These are phyloP conservation scores for Begonia fuchsioides DNA, from an alignment of 306 rosid genomes.

Conservation along the genomic window DNA sequence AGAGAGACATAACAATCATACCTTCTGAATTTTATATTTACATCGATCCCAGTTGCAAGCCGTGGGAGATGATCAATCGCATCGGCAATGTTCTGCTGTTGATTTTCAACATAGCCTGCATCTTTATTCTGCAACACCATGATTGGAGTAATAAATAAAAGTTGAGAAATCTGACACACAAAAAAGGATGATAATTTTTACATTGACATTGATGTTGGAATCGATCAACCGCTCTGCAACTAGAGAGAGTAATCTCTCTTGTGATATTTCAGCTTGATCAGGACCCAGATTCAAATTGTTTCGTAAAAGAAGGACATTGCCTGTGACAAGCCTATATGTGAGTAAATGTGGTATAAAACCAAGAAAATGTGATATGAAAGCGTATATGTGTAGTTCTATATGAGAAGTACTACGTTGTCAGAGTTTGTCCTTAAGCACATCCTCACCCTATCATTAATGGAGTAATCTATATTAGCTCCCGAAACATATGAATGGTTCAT, in stretches of 20 bases:
- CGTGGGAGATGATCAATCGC: slow-evolving; percentile 95
- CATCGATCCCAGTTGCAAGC: slow-evolving; percentile 99
- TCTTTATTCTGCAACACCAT: slow-evolving; percentile 58
- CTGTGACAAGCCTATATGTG: slow-evolving; percentile 30
- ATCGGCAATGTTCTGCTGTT: slow-evolving; percentile 89
- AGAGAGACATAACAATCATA: slow-evolving; percentile 17
- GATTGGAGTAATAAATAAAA: slow-evolving; percentile 6
- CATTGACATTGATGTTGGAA: slow-evolving; percentile 69
- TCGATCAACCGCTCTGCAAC: slow-evolving; percentile 87
- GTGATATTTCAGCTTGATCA: slow-evolving; percentile 77
- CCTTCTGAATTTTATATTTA: slow-evolving; percentile 85
- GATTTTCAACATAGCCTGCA: slow-evolving; percentile 74
- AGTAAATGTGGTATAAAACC: not conserved
- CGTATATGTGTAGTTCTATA: too few relatives aligned
- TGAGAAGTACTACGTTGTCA: too few relatives aligned
- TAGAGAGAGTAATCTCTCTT: slow-evolving; percentile 81
- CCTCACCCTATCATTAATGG: too few relatives aligned
- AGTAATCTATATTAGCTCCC: too few relatives aligned
- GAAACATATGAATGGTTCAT: too few relatives aligned
- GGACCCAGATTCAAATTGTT: slow-evolving; percentile 69
- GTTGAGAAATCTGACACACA: not conserved
- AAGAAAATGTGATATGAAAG: too few relatives aligned
- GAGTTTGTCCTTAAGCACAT: too few relatives aligned
- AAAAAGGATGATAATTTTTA: slow-evolving; percentile 14
- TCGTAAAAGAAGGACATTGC: slow-evolving; percentile 74